Percentiles rank a stretch among this genome's conserved stretches.
These are phyloP conservation scores for Hyphodiscus hymeniophilus DNA, from an alignment of 495 filamentous ascomycete species.

Conservation along the genomic window DNA sequence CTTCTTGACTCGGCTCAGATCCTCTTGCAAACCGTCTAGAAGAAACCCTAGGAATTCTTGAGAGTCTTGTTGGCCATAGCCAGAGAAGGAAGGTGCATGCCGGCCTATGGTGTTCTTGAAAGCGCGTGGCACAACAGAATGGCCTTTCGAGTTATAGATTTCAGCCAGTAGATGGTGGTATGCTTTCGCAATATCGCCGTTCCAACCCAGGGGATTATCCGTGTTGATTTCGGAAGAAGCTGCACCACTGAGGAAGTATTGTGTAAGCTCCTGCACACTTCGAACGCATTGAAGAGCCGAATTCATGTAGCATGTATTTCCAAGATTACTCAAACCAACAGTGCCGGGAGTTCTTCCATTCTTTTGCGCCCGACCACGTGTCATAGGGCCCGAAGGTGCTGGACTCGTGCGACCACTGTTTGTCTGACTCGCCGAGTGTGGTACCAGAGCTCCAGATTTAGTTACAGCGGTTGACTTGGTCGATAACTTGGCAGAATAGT, in stretches of 20 bases:
- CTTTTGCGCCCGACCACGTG: slow-evolving; percentile 57
- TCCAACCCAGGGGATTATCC: slow-evolving; percentile 73
- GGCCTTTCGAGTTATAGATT: slow-evolving; percentile 56
- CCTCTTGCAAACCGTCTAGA: slow-evolving; percentile 89
- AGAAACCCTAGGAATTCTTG: slow-evolving; percentile 97
- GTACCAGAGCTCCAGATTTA: background rate
- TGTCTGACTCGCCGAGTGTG: slow-evolving; percentile 12
- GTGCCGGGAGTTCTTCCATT: slow-evolving; percentile 60
- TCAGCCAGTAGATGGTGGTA: slow-evolving; percentile 67
- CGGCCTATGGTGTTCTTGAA: slow-evolving; percentile 78
- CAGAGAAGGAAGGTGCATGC: slow-evolving; percentile 77
- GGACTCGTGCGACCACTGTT: slow-evolving; percentile 60
- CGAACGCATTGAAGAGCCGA: slow-evolving; percentile 90
- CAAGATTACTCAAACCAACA: slow-evolving; percentile 80
- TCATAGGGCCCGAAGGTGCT: slow-evolving; percentile 42
- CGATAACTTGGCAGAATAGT: slow-evolving; percentile 30
- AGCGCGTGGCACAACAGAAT: slow-evolving; percentile 59
- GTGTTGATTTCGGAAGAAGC: slow-evolving; percentile 75
- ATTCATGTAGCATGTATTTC: slow-evolving; percentile 99
- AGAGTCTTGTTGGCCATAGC: slow-evolving; percentile 93
- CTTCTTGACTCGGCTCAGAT: slow-evolving; percentile 85
- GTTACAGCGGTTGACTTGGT: slow-evolving; percentile 7
- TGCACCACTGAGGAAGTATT: slow-evolving; percentile 74
- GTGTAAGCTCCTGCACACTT: slow-evolving; percentile 81
- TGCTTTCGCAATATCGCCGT: slow-evolving; percentile 71